Evolutionary conservation across 176 grass and related monocot species (phyloP), one percentile per base, ranked within the genome.

Genomic region (Ananas comosus): DNA sequence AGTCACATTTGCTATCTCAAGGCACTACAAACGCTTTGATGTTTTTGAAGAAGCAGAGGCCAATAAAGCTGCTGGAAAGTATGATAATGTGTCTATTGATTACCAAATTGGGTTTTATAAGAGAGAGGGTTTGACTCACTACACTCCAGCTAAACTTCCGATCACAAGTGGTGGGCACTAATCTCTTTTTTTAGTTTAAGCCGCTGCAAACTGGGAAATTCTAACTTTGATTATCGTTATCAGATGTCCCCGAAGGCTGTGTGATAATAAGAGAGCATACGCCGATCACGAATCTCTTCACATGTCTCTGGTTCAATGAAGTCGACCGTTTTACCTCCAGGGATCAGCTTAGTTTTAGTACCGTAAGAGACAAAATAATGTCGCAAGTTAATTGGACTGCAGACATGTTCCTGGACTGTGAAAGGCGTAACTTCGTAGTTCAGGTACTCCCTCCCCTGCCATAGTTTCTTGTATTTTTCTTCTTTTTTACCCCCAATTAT

Each of bases 211-310:
- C 19, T 59, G 14, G 11, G 54, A 9, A 8, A 59, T 9, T 19
- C 11, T 59, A 42, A 42, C 13, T 59, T 18, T 59, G 16, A 59
- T 19, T 14, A 59, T 63, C 22, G 58, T 80, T 42, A 47, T 71
- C 86, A 96, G 92, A 96, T 79, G 92, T 96, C 66, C 92, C 92
- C n/a, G 94, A 97, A 79, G 89, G 94, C 52, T 97, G 89, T 75
- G 94, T 97, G 49, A 93, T 97, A 70, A 87, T 97, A 56, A 92
- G 67, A 80, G 89, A 97, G 73, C 83, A 97, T 76, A 83, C 88
- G 10, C 84, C 84, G 21, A 90, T 97, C 49, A 97, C 89, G 10
- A 93, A 97, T 53, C 72, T 97, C 53, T 92, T 97, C 82, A 97
- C 89, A 59, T 97, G 89, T 73, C 84, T 92, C 49, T 92, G 94